These are phyloP conservation scores for Macadamia tetraphylla DNA, from an alignment of 164 flowering plant species.

Conservation along the genomic window DNA sequence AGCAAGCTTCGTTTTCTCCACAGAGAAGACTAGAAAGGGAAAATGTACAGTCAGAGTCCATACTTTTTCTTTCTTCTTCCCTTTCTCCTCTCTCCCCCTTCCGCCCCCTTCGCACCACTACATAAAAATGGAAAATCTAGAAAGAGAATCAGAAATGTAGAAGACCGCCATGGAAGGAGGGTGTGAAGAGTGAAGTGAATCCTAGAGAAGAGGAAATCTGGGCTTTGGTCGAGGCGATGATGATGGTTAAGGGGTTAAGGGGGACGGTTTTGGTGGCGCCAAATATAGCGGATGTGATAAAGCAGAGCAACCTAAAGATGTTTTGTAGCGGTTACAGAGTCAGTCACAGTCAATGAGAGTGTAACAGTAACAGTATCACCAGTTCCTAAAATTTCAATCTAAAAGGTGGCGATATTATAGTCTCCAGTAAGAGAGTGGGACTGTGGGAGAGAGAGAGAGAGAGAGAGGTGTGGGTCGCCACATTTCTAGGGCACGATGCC, in stretches of 20 bases:
- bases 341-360: not conserved
- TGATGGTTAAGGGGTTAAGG: not conserved
- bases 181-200: not conserved
- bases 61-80: constrained; percentile 13
- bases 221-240: not conserved
- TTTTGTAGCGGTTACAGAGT: not conserved
- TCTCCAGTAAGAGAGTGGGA: constrained; percentile 1
- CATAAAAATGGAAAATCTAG: not conserved
- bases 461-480: not conserved
- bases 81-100: not conserved
- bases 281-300: constrained; percentile 9
- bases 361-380: too few species aligned
- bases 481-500: not conserved
- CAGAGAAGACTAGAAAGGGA: constrained; percentile 47
- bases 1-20: constrained; percentile 35
- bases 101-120: not conserved
- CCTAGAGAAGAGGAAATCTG: constrained; percentile 8
- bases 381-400: not conserved
- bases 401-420: not conserved
- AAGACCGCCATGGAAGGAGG: constrained; percentile 6
- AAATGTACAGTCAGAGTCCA: constrained; percentile 19
- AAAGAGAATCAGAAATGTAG: not conserved
- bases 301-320: not conserved
- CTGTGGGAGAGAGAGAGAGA: constrained; percentile 2
- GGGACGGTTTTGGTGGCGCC: constrained; percentile 14